These are phyloP conservation scores for Ophiostoma quercus DNA, from an alignment of 2,329 filamentous ascomycete genomes.

Conservation along the genomic window DNA sequence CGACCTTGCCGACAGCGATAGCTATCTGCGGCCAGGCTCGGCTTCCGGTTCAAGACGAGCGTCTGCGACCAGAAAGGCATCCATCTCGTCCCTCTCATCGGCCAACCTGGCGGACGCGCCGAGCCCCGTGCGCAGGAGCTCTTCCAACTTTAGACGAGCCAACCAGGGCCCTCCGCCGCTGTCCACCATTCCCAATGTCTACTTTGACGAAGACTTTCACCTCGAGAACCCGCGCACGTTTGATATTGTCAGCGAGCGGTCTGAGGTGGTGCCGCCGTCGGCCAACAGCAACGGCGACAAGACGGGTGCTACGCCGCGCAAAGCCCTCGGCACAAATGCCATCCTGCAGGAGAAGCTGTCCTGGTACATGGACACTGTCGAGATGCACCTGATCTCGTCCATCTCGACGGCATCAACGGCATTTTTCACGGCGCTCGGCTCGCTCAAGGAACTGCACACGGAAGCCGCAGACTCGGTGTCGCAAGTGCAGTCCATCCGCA, in stretches of 20 bases:
- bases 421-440: slow-evolving; percentile 91
- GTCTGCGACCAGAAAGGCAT: slow-evolving; percentile 39
- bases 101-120: slow-evolving; percentile 36
- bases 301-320: slow-evolving; percentile 55
- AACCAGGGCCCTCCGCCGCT: slow-evolving; percentile 74
- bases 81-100: slow-evolving; percentile 44
- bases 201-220: slow-evolving; percentile 92
- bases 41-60: slow-evolving; percentile 34
- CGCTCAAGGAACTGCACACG: slow-evolving; percentile 80
- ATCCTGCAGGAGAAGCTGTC: slow-evolving; percentile 97
- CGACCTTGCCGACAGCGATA: slow-evolving; percentile 43
- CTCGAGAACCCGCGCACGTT: slow-evolving; percentile 95
- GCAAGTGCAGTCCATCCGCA: slow-evolving; percentile 73
- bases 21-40: slow-evolving; percentile 42
- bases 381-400: slow-evolving; percentile 91
- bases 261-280: slow-evolving; percentile 78
- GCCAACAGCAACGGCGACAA: slow-evolving; percentile 50
- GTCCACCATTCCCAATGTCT: slow-evolving; percentile 86
- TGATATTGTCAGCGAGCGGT: slow-evolving; percentile 91
- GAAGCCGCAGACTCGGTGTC: slow-evolving; percentile 89
- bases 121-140: slow-evolving; percentile 40
- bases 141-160: slow-evolving; percentile 51
- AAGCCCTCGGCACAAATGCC: slow-evolving; percentile 89
- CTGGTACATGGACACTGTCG: slow-evolving; percentile 99
- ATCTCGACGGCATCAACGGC: slow-evolving; percentile 94